A percentile compares a stretch with the other conserved stretches of the same genome.
These are phyloP conservation scores for Aspergillus puulaauensis DNA, from an alignment of 2,329 filamentous ascomycete genomes.

Conservation along the genomic window DNA sequence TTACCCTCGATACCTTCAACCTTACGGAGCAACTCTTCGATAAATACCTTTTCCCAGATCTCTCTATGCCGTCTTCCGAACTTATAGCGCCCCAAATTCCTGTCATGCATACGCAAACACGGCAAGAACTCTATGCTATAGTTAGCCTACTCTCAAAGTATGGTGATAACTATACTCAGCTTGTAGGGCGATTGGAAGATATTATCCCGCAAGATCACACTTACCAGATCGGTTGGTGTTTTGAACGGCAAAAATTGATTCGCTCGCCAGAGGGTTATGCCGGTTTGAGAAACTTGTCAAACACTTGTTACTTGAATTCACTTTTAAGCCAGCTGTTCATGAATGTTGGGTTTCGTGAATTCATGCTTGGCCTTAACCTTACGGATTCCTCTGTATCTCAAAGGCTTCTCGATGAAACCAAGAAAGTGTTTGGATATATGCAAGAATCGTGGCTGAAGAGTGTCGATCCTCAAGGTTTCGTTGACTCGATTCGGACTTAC, in stretches of 20 bases:
- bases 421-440: conserved; percentile 79
- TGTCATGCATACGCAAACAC: conserved; percentile 55
- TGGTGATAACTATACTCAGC: conserved; percentile 46
- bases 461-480: conserved; percentile 71
- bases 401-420: conserved; percentile 71
- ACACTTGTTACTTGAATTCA: conserved; percentile 97
- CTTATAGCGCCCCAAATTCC: conserved; percentile 42
- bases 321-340: conserved; percentile 93
- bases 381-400: conserved; percentile 59
- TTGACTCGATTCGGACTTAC: conserved; percentile 75
- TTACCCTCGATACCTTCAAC: conserved; percentile 9
- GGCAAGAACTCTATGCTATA: conserved; percentile 61
- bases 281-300: conserved; percentile 88
- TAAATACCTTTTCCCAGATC: conserved; percentile 65
- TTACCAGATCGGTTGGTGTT: conserved; percentile 61
- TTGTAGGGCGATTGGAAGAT: conserved; percentile 53
- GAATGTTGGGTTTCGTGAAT: conserved; percentile 83
- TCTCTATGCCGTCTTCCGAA: conserved; percentile 34
- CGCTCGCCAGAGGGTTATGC: conserved; percentile 77
- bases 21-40: conserved; percentile 58
- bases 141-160: conserved; percentile 58
- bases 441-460: conserved; percentile 76
- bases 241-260: conserved; percentile 68
- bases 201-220: conserved; percentile 59
- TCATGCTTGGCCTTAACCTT: conserved; percentile 69